Conservation (phyloP, 2,329 filamentous ascomycete genomes). For the Aureobasidium melanogenum region DNA sequence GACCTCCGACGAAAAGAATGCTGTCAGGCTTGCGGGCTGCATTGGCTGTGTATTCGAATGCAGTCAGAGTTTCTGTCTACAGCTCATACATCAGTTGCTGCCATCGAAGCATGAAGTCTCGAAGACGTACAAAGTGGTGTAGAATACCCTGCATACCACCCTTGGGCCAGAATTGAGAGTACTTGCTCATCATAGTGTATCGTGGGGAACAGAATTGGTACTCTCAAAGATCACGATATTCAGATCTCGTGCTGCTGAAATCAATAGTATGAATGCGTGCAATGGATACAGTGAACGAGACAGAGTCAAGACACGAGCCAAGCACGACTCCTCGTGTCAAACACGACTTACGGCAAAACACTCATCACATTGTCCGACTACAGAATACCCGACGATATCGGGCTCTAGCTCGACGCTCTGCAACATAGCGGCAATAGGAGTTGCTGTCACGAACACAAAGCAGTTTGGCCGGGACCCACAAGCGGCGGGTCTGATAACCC, state of each 20-base stretch:
- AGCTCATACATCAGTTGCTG: background rate
- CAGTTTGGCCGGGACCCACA: background rate
- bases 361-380: background rate
- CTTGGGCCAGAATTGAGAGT: slow-evolving; percentile 23
- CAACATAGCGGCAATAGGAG: background rate
- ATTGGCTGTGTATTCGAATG: slow-evolving; percentile 31
- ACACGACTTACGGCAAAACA: background rate
- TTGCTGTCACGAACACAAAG: background rate
- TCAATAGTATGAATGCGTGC: background rate
- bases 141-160: slow-evolving; percentile 20
- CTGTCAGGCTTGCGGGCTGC: slow-evolving; percentile 20
- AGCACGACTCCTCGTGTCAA: background rate
- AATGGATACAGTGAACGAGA: background rate
- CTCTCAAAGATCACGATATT: background rate
- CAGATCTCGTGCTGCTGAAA: background rate
- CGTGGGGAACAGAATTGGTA: background rate
- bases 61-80: slow-evolving; percentile 31
- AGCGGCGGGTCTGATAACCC: slow-evolving; percentile 2
- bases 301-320: background rate
- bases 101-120: background rate
- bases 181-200: slow-evolving; percentile 9
- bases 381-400: background rate
- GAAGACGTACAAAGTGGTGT: slow-evolving; percentile 22
- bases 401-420: background rate
- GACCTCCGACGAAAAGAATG: slow-evolving; percentile 21